A percentile compares a stretch with the other conserved stretches of the same genome.
Evolutionary conservation across 345 rosid genomes (phyloP).

Genomic region (Mallotus nudiflorus): DNA sequence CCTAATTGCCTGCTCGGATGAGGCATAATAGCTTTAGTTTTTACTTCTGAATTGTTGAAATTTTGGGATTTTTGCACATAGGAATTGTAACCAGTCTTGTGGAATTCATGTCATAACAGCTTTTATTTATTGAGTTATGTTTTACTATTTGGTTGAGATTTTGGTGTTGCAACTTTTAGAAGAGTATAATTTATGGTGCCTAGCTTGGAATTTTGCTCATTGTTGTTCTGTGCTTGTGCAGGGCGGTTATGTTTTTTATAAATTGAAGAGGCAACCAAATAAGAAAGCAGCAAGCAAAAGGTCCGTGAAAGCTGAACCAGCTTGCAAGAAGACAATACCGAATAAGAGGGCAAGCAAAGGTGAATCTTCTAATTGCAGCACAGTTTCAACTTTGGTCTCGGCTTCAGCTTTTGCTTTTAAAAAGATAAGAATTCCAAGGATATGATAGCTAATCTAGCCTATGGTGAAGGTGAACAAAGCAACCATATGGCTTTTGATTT

Average conservation of each 20-base stretch:
- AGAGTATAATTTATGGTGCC: neutral
- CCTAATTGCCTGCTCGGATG: neutral
- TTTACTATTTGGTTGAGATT: neutral
- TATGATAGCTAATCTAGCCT: neutral
- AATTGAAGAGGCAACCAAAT: constrained; percentile 18
- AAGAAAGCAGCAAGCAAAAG: neutral
- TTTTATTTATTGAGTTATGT: no score
- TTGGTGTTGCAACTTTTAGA: neutral
- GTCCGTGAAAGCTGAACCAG: neutral
- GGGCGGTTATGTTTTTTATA: constrained; percentile 30
- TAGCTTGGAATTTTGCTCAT: neutral
- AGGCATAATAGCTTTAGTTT: neutral
- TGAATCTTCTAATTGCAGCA: neutral
- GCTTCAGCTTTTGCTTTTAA: neutral
- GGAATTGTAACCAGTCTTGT: neutral
- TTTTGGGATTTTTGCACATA: neutral
- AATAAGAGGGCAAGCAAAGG: constrained; percentile 10
- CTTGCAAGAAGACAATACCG: constrained; percentile 20
- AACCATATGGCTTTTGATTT: neutral
- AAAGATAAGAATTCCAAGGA: neutral
- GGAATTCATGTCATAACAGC: no score
- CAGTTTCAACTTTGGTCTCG: neutral
- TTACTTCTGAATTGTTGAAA: neutral
- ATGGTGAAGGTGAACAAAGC: neutral
- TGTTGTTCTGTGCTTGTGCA: constrained; percentile 11